Conservation (phyloP, 2,329 filamentous ascomycete species). For the Aspergillus novofumigatus region DNA sequence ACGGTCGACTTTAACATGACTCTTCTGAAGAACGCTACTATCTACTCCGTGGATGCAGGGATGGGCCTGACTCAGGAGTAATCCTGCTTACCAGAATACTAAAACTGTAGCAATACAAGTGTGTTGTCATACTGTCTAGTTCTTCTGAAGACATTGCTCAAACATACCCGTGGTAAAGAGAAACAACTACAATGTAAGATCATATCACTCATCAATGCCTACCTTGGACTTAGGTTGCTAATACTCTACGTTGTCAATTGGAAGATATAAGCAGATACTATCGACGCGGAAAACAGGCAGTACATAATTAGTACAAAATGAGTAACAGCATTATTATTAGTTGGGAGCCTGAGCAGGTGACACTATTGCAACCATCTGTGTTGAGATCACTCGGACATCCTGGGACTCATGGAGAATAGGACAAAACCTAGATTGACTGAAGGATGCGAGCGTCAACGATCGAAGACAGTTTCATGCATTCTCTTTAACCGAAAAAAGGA, state of each 20-base stretch:
- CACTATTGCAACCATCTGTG: neutral
- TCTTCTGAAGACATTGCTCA: neutral
- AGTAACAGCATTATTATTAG: neutral
- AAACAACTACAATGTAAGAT: no score
- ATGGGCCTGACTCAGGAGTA: no score
- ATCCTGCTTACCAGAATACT: neutral
- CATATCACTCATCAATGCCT: neutral
- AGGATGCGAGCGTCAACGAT: slow-evolving; percentile 2
- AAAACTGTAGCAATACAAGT: neutral
- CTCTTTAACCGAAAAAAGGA: slow-evolving; percentile 29
- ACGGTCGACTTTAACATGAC: neutral
- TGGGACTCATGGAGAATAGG: neutral
- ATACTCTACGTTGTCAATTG: neutral
- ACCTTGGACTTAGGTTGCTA: neutral
- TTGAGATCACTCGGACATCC: neutral
- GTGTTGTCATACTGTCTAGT: neutral
- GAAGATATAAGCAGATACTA: neutral
- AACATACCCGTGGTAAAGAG: no score
- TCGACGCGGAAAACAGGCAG: neutral
- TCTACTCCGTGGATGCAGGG: neutral
- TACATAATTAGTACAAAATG: neutral
- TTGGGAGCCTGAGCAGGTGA: neutral
- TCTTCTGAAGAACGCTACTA: no score
- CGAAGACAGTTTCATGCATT: slow-evolving; percentile 29
- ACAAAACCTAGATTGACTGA: neutral